A percentile compares a stretch with the other conserved stretches of the same genome.
These are phyloP conservation scores for Gymnopilus dilepis DNA, from an alignment of 768 basidiomycete species.

Conservation along the genomic window DNA sequence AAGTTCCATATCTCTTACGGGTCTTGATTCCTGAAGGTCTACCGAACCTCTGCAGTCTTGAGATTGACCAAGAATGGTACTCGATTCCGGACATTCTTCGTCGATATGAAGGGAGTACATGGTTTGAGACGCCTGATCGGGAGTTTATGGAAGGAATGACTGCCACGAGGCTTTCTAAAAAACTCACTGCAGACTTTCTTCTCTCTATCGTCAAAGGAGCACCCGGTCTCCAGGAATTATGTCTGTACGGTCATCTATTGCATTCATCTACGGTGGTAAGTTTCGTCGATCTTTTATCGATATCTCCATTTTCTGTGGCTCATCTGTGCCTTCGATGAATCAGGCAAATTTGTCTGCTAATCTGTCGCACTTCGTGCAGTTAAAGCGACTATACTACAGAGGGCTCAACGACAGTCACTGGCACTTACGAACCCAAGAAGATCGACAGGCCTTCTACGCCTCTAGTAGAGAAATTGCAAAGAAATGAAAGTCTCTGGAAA, in stretches of 20 bases:
- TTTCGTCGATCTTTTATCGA: no score
- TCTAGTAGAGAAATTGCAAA: not conserved
- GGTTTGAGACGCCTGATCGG: slow-evolving; percentile 22
- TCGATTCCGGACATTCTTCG: not conserved
- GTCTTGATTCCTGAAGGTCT: slow-evolving; percentile 20
- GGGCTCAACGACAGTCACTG: not conserved
- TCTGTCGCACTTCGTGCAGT: not conserved
- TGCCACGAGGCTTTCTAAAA: no score
- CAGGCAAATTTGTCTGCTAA: not conserved
- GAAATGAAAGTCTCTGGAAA: not conserved
- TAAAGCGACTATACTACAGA: not conserved
- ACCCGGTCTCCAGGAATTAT: no score
- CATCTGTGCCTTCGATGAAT: not conserved
- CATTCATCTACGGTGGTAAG: not conserved
- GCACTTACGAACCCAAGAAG: not conserved
- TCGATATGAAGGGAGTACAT: slow-evolving; percentile 15
- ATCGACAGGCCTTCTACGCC: not conserved
- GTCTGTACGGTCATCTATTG: no score
- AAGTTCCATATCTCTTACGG: slow-evolving; percentile 28
- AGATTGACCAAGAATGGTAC: slow-evolving; percentile 10
- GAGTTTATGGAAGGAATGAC: no score
- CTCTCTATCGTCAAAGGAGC: no score
- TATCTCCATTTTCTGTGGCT: no score
- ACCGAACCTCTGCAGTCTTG: slow-evolving; percentile 18
- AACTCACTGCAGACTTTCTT: no score